Conservation (phyloP, 1,284 basidiomycete genomes). For the Ustilago sp. region DNA sequence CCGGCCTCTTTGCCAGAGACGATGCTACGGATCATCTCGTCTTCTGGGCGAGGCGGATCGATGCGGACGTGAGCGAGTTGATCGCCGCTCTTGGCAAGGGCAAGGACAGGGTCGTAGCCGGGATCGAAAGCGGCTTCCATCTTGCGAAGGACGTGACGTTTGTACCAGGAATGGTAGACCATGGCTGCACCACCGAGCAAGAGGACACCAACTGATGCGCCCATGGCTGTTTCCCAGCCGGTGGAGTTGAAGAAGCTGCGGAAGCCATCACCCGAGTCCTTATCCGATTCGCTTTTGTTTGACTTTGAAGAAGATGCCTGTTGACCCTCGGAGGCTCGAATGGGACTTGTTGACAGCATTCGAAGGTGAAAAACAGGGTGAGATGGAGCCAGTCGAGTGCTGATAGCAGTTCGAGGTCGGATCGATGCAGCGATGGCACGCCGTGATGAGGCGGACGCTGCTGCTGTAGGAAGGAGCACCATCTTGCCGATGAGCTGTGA, state of each 20-base stretch:
- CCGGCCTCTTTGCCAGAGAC: conserved; percentile 60
- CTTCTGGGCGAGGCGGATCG: conserved; percentile 52
- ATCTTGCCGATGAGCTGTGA: conserved; percentile 6
- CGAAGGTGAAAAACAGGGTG: background rate
- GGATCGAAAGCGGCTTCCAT: conserved; percentile 64
- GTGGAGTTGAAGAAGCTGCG: conserved; percentile 61
- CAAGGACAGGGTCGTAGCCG: conserved; percentile 64
- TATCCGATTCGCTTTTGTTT: conserved; percentile 18
- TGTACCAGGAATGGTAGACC: conserved; percentile 63
- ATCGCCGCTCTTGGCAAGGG: conserved; percentile 53
- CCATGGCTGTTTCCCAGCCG: conserved; percentile 66
- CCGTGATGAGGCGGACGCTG: conserved; percentile 28
- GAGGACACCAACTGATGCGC: conserved; percentile 60
- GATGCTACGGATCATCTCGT: conserved; percentile 61
- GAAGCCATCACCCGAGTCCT: conserved; percentile 32
- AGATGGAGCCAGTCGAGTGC: background rate
- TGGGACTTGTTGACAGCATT: conserved; percentile 10
- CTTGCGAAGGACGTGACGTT: conserved; percentile 59
- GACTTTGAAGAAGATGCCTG: conserved; percentile 14
- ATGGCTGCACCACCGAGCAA: conserved; percentile 62
- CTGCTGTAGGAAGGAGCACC: conserved; percentile 11
- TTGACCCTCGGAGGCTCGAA: conserved; percentile 14
- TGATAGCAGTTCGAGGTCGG: conserved; percentile 2
- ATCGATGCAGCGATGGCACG: conserved; percentile 4
- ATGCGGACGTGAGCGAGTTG: conserved; percentile 58